Conservation (phyloP, 805 yeast genomes). For the Saccharomycopsis fermentans region DNA sequence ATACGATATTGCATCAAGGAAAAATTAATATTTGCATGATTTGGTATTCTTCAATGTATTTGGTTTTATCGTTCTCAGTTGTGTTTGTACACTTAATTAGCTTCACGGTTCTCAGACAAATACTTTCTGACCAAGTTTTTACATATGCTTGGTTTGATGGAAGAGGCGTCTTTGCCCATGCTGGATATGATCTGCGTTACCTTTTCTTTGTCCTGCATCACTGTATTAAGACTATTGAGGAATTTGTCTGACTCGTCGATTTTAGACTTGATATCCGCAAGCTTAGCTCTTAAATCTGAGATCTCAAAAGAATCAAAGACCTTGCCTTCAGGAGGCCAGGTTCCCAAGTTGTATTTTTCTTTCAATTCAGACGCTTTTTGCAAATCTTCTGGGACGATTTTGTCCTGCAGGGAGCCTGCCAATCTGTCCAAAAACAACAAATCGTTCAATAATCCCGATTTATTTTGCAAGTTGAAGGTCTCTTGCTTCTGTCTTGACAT, state of each 20-base stretch:
- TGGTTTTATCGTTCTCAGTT: too few species aligned
- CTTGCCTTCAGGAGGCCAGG: constrained; percentile 37
- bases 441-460: constrained; percentile 24
- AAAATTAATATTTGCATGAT: too few species aligned
- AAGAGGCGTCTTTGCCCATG: constrained; percentile 31
- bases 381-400: constrained; percentile 27
- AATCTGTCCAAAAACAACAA: constrained; percentile 23
- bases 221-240: constrained; percentile 24
- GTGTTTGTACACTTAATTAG: neutral
- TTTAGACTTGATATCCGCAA: constrained; percentile 21
- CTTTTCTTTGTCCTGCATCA: constrained; percentile 28
- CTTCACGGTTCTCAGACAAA: constrained; percentile 4
- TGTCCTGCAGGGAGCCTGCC: constrained; percentile 22
- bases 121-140: constrained; percentile 69
- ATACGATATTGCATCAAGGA: too few species aligned
- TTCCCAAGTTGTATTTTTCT: constrained; percentile 35
- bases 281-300: constrained; percentile 23
- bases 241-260: constrained; percentile 30
- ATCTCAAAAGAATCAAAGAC: constrained; percentile 31
- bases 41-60: too few species aligned
- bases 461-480: constrained; percentile 21
- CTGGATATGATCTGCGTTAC: constrained; percentile 29
- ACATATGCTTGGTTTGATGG: constrained; percentile 41
- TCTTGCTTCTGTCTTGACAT: constrained; percentile 36
- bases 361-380: constrained; percentile 31